phyloP scores from a whole-genome alignment of 2,329 filamentous ascomycete species.

The Colletotrichum lupini region DNA sequence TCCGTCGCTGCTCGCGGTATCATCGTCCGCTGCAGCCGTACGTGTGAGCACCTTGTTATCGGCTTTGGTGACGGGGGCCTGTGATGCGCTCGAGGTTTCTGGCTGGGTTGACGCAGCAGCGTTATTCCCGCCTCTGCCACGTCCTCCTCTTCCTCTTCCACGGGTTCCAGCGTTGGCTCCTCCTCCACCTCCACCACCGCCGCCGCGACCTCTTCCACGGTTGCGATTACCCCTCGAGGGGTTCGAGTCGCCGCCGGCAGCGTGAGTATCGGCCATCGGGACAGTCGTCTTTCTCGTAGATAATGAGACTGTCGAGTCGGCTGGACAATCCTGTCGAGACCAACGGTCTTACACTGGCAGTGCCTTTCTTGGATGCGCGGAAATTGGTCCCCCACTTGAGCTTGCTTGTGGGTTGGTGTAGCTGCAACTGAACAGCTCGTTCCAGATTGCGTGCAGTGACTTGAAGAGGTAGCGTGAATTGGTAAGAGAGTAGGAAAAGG shows the following conservation, averaged over 20 bases:
- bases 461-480: neutral
- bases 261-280: slow-evolving; percentile 24
- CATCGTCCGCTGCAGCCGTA: slow-evolving; percentile 42
- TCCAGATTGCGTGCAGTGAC: neutral
- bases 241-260: slow-evolving; percentile 17
- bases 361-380: neutral
- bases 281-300: neutral
- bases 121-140: slow-evolving; percentile 37
- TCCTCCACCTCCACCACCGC: slow-evolving; percentile 50
- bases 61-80: slow-evolving; percentile 4
- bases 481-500: neutral
- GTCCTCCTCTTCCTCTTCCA: slow-evolving; percentile 28
- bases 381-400: neutral
- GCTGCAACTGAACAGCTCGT: neutral
- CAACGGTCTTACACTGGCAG: neutral
- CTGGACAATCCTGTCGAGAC: neutral
- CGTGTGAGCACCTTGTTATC: slow-evolving; percentile 37
- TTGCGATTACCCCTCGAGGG: slow-evolving; percentile 32
- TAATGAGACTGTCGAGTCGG: neutral
- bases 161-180: slow-evolving; percentile 14
- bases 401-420: neutral
- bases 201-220: slow-evolving; percentile 33
- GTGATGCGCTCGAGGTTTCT: slow-evolving; percentile 1
- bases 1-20: slow-evolving; percentile 68
- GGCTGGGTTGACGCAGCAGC: slow-evolving; percentile 13